Percentiles rank a stretch among this genome's conserved stretches.
phyloP scores from a whole-genome alignment of 2,329 filamentous ascomycete species.

The Ilyonectria mors-panacis region DNA sequence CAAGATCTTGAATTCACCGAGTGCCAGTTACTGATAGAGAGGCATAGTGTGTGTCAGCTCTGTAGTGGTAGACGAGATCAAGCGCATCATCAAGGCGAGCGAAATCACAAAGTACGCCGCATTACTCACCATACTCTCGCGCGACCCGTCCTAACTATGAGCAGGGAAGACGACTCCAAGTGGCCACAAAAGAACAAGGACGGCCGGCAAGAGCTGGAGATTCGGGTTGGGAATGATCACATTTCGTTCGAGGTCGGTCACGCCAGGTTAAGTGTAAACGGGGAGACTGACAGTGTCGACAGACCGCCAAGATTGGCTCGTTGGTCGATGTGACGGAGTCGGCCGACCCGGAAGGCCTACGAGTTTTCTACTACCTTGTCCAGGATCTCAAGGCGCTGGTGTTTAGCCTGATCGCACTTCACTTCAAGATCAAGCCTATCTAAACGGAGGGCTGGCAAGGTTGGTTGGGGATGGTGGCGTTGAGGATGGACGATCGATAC shows the following conservation, averaged over 20 bases:
- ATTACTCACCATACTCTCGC: slow-evolving; percentile 10
- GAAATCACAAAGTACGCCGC: slow-evolving; percentile 91
- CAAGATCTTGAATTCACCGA: not conserved
- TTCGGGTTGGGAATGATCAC: slow-evolving; percentile 92
- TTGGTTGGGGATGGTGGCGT: slow-evolving; percentile 21
- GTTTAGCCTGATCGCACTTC: slow-evolving; percentile 94
- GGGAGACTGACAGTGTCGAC: slow-evolving; percentile 34
- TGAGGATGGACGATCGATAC: slow-evolving; percentile 37
- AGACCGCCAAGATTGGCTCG: slow-evolving; percentile 99
- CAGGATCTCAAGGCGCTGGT: slow-evolving; percentile 97
- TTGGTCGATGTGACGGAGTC: slow-evolving; percentile 97
- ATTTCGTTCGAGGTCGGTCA: slow-evolving; percentile 92
- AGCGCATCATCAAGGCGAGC: slow-evolving; percentile 95
- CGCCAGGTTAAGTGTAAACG: not conserved
- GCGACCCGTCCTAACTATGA: slow-evolving; percentile 30
- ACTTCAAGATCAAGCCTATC: slow-evolving; percentile 95
- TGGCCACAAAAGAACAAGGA: slow-evolving; percentile 99
- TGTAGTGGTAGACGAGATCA: slow-evolving; percentile 92
- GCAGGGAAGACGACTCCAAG: slow-evolving; percentile 95
- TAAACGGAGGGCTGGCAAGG: slow-evolving; percentile 52
- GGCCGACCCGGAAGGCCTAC: slow-evolving; percentile 92
- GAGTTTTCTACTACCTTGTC: slow-evolving; percentile 98
- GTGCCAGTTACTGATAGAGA: slow-evolving; percentile 27
- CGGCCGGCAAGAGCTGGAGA: slow-evolving; percentile 95
- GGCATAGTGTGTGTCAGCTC: slow-evolving; percentile 93